These are phyloP conservation scores for Chrysanthemum makinoi DNA, from an alignment of 129 eudicot genomes.

Conservation along the genomic window DNA sequence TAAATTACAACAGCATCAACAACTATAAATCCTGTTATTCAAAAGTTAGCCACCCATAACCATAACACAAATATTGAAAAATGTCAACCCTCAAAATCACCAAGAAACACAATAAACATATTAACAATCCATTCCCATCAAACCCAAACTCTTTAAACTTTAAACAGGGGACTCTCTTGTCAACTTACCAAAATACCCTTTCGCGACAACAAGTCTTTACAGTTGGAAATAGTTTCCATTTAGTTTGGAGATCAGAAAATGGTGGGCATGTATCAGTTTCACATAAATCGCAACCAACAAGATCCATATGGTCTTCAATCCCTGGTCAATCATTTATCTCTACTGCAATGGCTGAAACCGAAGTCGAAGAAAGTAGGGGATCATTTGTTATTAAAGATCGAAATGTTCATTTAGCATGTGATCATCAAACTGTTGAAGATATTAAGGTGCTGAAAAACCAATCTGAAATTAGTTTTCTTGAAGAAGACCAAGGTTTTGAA, in stretches of 20 bases:
- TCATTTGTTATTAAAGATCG: conserved; percentile 74
- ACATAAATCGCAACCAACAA: conserved; percentile 56
- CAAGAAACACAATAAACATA: conserved; percentile 81
- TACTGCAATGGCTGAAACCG: conserved; percentile 85
- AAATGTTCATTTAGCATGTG: conserved; percentile 51
- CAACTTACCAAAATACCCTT: conserved; percentile 45
- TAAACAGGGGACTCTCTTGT: conserved; percentile 50
- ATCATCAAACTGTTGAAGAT: conserved; percentile 76
- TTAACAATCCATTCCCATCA: conserved; percentile 93
- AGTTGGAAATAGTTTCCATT: conserved; percentile 66
- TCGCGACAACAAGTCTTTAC: conserved; percentile 48
- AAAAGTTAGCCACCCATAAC: not conserved
- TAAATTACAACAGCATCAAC: conserved; percentile 17
- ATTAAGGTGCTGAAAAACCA: conserved; percentile 38
- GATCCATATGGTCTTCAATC: conserved; percentile 79
- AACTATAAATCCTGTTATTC: conserved; percentile 18
- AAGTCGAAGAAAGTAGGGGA: conserved; percentile 96
- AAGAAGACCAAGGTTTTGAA: conserved; percentile 39
- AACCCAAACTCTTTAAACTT: conserved; percentile 56
- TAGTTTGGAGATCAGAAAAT: conserved; percentile 55
- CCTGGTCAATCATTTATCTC: conserved; percentile 90
- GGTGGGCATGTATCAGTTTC: conserved; percentile 70
- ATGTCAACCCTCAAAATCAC: conserved; percentile 69
- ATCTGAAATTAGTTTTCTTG: conserved; percentile 21
- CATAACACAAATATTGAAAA: conserved; percentile 1